These are phyloP conservation scores for Mucor velutinosus DNA, from an alignment of 371 early-diverging fungal genomes.

Conservation along the genomic window DNA sequence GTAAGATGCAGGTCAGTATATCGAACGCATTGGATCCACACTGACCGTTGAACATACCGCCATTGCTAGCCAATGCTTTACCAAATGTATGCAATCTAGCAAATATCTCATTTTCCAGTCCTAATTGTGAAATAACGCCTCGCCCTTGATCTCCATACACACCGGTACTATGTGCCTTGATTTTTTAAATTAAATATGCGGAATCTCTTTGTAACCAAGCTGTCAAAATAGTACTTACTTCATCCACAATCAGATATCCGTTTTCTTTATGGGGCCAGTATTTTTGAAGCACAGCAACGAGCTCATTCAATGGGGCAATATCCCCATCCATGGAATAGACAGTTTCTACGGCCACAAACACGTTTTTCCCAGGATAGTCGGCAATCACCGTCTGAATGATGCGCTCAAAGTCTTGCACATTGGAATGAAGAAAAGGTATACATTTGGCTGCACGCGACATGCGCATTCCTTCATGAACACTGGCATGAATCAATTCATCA, in stretches of 20 bases:
- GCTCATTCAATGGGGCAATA: constrained; percentile 66
- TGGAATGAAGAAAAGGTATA: constrained; percentile 68
- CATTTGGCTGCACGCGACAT: constrained; percentile 55
- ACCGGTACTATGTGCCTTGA: constrained; percentile 83
- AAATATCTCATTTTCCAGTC: constrained; percentile 67
- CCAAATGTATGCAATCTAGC: constrained; percentile 85
- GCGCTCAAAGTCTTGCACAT: constrained; percentile 63
- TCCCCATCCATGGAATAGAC: constrained; percentile 91
- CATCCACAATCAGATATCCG: constrained; percentile 66
- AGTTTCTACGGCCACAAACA: constrained; percentile 77
- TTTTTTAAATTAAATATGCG: not conserved
- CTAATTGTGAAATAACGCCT: constrained; percentile 68
- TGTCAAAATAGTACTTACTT: constrained; percentile 38
- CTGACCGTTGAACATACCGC: constrained; percentile 50
- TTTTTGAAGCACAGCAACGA: constrained; percentile 55
- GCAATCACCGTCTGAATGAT: constrained; percentile 19
- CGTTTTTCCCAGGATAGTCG: constrained; percentile 38
- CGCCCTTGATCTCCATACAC: constrained; percentile 70
- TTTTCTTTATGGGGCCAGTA: constrained; percentile 51
- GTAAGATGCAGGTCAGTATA: not conserved
- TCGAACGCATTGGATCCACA: not conserved
- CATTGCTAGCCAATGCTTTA: constrained; percentile 81
- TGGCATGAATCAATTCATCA: constrained; percentile 81
- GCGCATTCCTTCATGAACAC: constrained; percentile 82
- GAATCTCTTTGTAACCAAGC: not conserved